Base-by-base conservation (phyloP, 345 rosid genomes). In the Acer saccharum region DNA sequence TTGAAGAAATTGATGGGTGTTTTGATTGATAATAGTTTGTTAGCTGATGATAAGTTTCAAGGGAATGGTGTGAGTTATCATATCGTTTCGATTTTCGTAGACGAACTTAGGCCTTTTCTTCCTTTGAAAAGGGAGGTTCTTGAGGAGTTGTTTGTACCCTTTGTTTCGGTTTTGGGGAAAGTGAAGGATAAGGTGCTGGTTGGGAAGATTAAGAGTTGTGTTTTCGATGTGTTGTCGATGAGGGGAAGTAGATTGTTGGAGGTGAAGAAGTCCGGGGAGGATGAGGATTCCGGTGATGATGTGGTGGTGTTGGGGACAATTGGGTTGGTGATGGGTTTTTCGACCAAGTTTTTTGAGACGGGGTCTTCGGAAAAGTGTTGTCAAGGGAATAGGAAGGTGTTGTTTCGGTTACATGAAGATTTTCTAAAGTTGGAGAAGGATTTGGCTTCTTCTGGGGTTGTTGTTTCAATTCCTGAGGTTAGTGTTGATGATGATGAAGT, bases 21-120 rank as follows among this genome's bases (percentile, higher is more conserved):
- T 39, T 78, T 95, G 75, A 86, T 87, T 60, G 88, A 88, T 50
- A 82, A 76, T 32, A 84, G 88, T 5, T 86, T 90, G 25, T 81
- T 88, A 50, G 90, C 87, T 57, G 82, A 77, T 78, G 97, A 88
- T 80, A 84, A 85, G 78, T 78, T 89, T 74, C 82, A 69, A 27
- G 98, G 97, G 4, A 85, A 84, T 72, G 99, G 98, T 32, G 98
- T 96, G 60, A 91, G 87, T 78, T 96, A 96, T 74, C 98, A 96
- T 69, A 78, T 95, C 64, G 94, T 86, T 16, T 85, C 94, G 12
- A 82, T 85, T 76, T 96, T 93, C 66, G 43, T 95, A 8, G 99
- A 94, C 63, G 99, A 96, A 25, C 79, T 96, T 71, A 81, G 88
- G 79, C 76, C 84, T 0, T 92, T 91, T 83, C 87, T 94, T 44